A percentile compares a stretch with the other conserved stretches of the same genome.
phyloP scores from a whole-genome alignment of 208 protist species.

The Trypanosoma rangeli region DNA sequence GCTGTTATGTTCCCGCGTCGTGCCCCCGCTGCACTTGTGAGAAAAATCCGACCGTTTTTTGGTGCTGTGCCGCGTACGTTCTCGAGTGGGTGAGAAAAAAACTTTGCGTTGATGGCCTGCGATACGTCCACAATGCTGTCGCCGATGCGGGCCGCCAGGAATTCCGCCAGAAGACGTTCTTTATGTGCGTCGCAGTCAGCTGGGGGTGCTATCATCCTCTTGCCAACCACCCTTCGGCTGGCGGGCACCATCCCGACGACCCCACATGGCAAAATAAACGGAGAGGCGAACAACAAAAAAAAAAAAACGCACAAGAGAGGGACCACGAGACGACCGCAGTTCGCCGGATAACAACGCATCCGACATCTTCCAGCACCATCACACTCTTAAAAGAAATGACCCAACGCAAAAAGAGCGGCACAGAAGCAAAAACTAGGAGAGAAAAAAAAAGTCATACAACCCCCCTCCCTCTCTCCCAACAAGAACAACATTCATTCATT shows the following conservation, averaged over 20 bases:
- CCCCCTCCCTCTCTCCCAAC: no score
- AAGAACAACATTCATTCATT: no score
- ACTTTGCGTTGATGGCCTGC: slow-evolving; percentile 1
- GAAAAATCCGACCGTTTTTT: slow-evolving; percentile 24
- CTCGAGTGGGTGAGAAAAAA: background rate
- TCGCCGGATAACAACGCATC: no score
- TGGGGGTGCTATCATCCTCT: slow-evolving; percentile 5
- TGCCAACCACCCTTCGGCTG: background rate
- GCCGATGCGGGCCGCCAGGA: slow-evolving; percentile 1
- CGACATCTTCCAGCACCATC: no score
- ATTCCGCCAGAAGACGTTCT: slow-evolving; percentile 3
- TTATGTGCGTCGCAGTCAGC: background rate
- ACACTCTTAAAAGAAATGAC: no score
- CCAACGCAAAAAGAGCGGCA: no score
- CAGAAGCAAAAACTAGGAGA: no score
- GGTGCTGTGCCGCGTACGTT: background rate
- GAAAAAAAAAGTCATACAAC: no score
- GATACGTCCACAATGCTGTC: slow-evolving; percentile 18
- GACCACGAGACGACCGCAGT: no score
- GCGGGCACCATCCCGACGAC: background rate
- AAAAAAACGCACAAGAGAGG: background rate
- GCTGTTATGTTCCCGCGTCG: slow-evolving; percentile 27
- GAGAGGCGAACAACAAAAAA: slow-evolving; percentile 1
- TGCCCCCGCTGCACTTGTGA: slow-evolving; percentile 25
- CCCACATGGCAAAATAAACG: background rate